A percentile compares a stretch with the other conserved stretches of the same genome.
These are phyloP conservation scores for Balamuthia mandrillaris DNA, from an alignment of 208 protist genomes.

Conservation along the genomic window DNA sequence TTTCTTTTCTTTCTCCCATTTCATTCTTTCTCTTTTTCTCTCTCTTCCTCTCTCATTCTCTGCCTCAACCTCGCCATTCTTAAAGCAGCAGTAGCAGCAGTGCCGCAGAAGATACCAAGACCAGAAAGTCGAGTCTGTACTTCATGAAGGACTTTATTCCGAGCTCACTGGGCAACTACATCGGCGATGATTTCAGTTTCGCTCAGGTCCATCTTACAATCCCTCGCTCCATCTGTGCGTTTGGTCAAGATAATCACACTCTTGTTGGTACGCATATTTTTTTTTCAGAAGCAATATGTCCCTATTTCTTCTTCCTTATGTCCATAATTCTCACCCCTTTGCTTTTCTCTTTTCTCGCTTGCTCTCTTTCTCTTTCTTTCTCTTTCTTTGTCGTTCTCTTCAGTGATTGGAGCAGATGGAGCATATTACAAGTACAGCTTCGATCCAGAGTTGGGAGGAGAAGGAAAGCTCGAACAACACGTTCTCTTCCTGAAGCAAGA, in stretches of 20 bases:
- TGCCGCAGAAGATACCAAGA: background rate
- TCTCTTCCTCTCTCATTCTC: too few relatives aligned
- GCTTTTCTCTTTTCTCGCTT: background rate
- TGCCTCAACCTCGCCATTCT: too few relatives aligned
- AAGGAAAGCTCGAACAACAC: constrained; percentile 27
- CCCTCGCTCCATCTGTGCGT: constrained; percentile 13
- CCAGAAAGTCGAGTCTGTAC: background rate
- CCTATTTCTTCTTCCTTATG: background rate
- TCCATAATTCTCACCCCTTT: too few relatives aligned
- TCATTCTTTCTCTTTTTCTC: too few relatives aligned
- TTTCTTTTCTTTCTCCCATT: too few relatives aligned
- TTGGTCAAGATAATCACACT: background rate
- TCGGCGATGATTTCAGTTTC: background rate
- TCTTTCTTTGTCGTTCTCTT: background rate
- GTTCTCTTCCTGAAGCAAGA: constrained; percentile 21
- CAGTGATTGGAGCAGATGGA: constrained; percentile 27
- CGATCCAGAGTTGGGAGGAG: constrained; percentile 16
- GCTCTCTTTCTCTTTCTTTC: background rate
- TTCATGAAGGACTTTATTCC: too few relatives aligned
- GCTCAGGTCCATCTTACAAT: constrained; percentile 9
- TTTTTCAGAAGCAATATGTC: background rate
- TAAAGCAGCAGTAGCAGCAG: too few relatives aligned
- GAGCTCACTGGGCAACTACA: too few relatives aligned
- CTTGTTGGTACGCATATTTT: constrained; percentile 1
- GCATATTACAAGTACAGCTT: constrained; percentile 35